Evolutionary conservation across 2,329 filamentous ascomycete genomes (phyloP).

Genomic region (Lecanicillium sp.): DNA sequence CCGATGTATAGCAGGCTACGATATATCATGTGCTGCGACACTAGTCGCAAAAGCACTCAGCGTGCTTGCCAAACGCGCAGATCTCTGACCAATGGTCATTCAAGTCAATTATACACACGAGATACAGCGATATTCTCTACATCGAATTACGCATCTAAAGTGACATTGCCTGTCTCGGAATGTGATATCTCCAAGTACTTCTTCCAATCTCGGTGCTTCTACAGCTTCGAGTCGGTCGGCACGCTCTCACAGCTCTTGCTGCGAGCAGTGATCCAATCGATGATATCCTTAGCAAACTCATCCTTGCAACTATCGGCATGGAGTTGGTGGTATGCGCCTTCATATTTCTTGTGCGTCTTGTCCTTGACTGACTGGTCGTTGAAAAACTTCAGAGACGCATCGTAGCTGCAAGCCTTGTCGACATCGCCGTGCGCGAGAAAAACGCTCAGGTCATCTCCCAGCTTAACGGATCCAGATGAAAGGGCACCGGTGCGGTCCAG

Average conservation of each 20-base stretch:
- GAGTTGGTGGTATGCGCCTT: slow-evolving; percentile 72
- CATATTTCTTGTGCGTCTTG: slow-evolving; percentile 65
- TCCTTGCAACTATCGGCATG: slow-evolving; percentile 54
- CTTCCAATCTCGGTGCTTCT: background rate
- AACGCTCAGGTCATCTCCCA: slow-evolving; percentile 54
- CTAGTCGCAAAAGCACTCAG: no score
- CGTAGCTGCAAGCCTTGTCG: slow-evolving; percentile 63
- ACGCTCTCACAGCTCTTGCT: slow-evolving; percentile 18
- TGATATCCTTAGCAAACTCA: slow-evolving; percentile 53
- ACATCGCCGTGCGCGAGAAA: slow-evolving; percentile 72
- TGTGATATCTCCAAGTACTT: background rate
- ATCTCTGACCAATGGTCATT: no score
- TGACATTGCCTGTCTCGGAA: background rate
- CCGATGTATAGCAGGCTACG: no score
- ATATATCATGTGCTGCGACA: no score
- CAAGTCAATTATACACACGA: no score
- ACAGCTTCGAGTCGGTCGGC: slow-evolving; percentile 33
- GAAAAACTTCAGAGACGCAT: slow-evolving; percentile 59
- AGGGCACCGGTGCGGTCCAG: slow-evolving; percentile 65
- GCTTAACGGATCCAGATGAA: slow-evolving; percentile 45
- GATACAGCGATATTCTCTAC: no score
- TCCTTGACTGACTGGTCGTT: slow-evolving; percentile 55
- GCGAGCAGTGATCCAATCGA: slow-evolving; percentile 57
- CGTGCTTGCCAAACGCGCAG: no score
- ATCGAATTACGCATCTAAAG: background rate